Evolutionary conservation across 1,284 basidiomycete species (phyloP).

Genomic region (Moniliella sp.): DNA sequence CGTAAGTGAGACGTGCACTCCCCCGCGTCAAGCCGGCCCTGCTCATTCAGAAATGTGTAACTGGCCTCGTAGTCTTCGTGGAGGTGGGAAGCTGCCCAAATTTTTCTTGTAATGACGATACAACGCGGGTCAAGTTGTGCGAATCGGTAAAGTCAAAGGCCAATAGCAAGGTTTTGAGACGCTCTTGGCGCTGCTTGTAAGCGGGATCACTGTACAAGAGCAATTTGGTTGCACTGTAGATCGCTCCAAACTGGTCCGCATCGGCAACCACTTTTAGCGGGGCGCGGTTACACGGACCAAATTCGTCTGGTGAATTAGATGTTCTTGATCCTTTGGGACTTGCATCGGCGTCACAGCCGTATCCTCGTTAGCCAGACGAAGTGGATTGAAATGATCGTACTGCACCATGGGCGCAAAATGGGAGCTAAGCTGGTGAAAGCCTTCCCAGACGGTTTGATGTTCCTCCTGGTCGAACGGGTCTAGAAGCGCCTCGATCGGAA

Average conservation of each 20-base stretch:
- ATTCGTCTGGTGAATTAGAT: slow-evolving; percentile 64
- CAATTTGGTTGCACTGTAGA: slow-evolving; percentile 70
- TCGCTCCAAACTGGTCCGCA: slow-evolving; percentile 60
- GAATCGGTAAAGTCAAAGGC: slow-evolving; percentile 75
- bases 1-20: slow-evolving; percentile 53
- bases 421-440: too few species aligned
- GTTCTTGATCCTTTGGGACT: slow-evolving; percentile 36
- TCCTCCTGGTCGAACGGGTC: too few species aligned
- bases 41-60: not conserved
- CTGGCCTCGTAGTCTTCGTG: slow-evolving; percentile 14
- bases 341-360: too few species aligned
- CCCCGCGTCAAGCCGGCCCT: not conserved
- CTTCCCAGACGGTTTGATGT: too few species aligned
- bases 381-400: slow-evolving; percentile 88
- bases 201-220: slow-evolving; percentile 65
- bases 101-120: slow-evolving; percentile 53
- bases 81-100: slow-evolving; percentile 40
- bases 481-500: too few species aligned
- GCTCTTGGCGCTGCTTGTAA: slow-evolving; percentile 20
- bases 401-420: too few species aligned
- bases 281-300: slow-evolving; percentile 59
- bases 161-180: slow-evolving; percentile 54
- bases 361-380: too few species aligned
- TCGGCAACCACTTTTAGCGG: slow-evolving; percentile 58
- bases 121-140: slow-evolving; percentile 46